Conservation (phyloP, 2,329 filamentous ascomycete species). For the Arthrobotrys pseudoclavata region DNA sequence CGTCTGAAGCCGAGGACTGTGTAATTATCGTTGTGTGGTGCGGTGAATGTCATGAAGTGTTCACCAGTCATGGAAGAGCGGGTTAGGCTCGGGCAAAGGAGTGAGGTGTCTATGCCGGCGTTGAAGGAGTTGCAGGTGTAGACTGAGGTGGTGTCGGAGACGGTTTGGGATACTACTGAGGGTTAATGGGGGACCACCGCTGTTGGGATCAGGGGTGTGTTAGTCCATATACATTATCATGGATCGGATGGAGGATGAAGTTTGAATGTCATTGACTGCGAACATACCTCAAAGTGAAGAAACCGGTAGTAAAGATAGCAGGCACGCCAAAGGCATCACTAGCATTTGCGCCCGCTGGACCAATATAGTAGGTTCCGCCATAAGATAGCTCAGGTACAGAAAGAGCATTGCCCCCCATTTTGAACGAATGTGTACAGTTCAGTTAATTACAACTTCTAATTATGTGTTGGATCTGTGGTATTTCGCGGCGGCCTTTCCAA, state of each 20-base stretch:
- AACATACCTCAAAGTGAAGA: slow-evolving; percentile 42
- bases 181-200: slow-evolving; percentile 18
- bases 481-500: slow-evolving; percentile 1
- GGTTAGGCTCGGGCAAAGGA: slow-evolving; percentile 34
- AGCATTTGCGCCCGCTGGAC: slow-evolving; percentile 20
- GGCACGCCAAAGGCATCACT: slow-evolving; percentile 30
- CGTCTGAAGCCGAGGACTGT: neutral
- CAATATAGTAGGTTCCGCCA: slow-evolving; percentile 31
- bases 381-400: slow-evolving; percentile 18
- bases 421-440: slow-evolving; percentile 4
- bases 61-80: slow-evolving; percentile 18
- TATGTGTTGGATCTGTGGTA: slow-evolving; percentile 19
- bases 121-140: slow-evolving; percentile 35
- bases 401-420: slow-evolving; percentile 47
- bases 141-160: slow-evolving; percentile 14
- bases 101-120: slow-evolving; percentile 31
- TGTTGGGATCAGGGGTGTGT: neutral
- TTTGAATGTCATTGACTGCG: neutral
- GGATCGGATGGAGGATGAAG: neutral
- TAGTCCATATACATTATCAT: neutral
- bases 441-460: neutral
- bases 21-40: neutral
- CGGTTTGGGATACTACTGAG: slow-evolving; percentile 19
- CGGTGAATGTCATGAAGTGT: slow-evolving; percentile 7
- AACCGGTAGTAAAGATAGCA: slow-evolving; percentile 18